phyloP scores from a whole-genome alignment of 2,329 filamentous ascomycete genomes.

The Pseudogymnoascus sp. region DNA sequence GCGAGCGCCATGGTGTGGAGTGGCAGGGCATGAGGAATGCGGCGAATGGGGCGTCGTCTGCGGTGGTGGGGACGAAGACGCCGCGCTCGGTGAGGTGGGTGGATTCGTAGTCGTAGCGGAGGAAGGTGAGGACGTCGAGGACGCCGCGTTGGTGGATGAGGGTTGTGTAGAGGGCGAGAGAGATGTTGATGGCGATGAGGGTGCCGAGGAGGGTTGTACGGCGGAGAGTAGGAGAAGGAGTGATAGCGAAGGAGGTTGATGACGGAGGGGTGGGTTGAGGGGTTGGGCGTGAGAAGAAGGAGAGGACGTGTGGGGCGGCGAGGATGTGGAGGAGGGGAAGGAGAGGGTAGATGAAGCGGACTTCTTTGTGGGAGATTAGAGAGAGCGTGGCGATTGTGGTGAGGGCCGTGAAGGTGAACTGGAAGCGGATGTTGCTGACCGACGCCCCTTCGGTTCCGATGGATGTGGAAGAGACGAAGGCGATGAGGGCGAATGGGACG shows the following conservation, averaged over 20 bases:
- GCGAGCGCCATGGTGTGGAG: conserved; percentile 88
- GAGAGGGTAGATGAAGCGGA: conserved; percentile 91
- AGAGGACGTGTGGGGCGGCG: conserved; percentile 57
- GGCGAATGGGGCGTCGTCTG: conserved; percentile 47
- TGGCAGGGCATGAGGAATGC: conserved; percentile 95
- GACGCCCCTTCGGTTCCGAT: conserved; percentile 22
- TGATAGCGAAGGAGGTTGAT: conserved; percentile 25
- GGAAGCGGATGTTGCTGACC: conserved; percentile 40
- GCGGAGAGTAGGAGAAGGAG: conserved; percentile 30
- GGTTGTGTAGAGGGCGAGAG: conserved; percentile 66
- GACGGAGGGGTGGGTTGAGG: conserved; percentile 3
- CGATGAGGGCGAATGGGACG: conserved; percentile 65
- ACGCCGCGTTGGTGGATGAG: conserved; percentile 74
- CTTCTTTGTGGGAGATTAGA: conserved; percentile 86
- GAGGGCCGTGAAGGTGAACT: conserved; percentile 51
- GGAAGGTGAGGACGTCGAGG: conserved; percentile 63
- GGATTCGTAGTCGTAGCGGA: conserved; percentile 65
- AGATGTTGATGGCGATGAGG: conserved; percentile 57
- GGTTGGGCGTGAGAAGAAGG: conserved; percentile 48
- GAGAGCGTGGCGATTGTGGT: conserved; percentile 60
- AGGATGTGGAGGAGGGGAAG: conserved; percentile 80
- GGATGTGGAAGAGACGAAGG: conserved; percentile 43
- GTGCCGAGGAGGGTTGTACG: conserved; percentile 49
- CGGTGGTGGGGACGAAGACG: conserved; percentile 22
- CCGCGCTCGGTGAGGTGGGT: conserved; percentile 40